Percentiles rank a stretch among this genome's conserved stretches.
Evolutionary conservation across 768 basidiomycete genomes (phyloP).

Genomic region (Nevesoporus exiguus): DNA sequence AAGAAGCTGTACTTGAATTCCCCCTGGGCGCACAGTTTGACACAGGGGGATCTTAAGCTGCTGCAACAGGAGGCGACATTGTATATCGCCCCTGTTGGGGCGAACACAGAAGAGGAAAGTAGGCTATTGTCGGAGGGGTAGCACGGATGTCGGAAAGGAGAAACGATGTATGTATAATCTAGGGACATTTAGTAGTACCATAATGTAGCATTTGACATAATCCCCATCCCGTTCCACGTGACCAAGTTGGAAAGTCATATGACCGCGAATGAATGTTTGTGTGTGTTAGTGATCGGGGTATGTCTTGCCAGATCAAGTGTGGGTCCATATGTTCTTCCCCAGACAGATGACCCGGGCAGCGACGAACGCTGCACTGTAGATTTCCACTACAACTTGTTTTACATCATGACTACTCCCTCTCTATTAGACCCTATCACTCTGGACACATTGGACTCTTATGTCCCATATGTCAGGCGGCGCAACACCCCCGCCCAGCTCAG

Average conservation of each 20-base stretch:
- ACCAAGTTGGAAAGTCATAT: constrained; percentile 20
- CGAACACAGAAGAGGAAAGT: constrained; percentile 47
- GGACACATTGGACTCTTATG: constrained; percentile 8
- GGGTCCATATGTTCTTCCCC: constrained; percentile 13
- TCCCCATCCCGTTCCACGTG: constrained; percentile 18
- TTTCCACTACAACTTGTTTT: neutral
- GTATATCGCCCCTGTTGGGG: constrained; percentile 32
- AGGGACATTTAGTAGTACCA: neutral
- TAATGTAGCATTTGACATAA: neutral
- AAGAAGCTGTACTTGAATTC: constrained; percentile 46
- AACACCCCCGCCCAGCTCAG: constrained; percentile 34
- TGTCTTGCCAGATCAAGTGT: neutral
- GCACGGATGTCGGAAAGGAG: constrained; percentile 5
- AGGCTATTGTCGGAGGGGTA: constrained; percentile 26
- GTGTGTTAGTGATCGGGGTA: constrained; percentile 16
- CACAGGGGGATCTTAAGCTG: constrained; percentile 20
- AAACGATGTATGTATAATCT: constrained; percentile 6
- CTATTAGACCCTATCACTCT: neutral
- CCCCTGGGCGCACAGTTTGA: constrained; percentile 26
- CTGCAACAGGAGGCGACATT: constrained; percentile 28
- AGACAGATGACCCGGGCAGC: neutral
- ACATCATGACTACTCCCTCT: constrained; percentile 6
- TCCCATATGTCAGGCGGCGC: constrained; percentile 31
- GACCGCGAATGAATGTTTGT: constrained; percentile 24
- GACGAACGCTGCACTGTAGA: neutral